phyloP scores from a whole-genome alignment of 129 eudicot species.

The Centella asiatica region DNA sequence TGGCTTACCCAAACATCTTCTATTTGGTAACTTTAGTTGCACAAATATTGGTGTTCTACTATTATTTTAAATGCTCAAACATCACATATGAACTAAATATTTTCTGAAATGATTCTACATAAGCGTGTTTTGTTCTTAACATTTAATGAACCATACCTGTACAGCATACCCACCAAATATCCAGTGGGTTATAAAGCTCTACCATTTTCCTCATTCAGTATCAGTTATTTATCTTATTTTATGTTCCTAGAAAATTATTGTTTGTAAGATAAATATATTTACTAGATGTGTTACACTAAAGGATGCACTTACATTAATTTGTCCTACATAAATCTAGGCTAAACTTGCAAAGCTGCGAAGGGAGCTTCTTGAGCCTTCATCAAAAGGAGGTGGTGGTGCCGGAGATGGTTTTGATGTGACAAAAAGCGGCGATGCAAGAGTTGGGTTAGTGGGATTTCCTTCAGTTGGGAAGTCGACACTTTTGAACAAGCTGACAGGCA shows the following conservation, averaged over 20 bases:
- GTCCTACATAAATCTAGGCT: slow-evolving; percentile 42
- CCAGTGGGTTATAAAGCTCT: no score
- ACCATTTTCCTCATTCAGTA: neutral
- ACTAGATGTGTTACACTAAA: neutral
- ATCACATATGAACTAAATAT: no score
- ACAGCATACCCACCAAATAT: no score
- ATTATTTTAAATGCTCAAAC: no score
- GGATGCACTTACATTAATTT: slow-evolving; percentile 7
- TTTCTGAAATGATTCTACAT: no score
- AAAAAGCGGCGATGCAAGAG: slow-evolving; percentile 98
- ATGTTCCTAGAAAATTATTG: neutral
- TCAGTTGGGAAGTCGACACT: slow-evolving; percentile 99
- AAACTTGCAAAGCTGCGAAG: slow-evolving; percentile 93
- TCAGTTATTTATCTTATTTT: neutral
- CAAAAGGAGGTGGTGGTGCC: slow-evolving; percentile 98
- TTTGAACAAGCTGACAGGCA: slow-evolving; percentile 83
- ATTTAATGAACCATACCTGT: no score
- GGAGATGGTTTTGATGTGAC: slow-evolving; percentile 99
- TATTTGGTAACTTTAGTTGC: no score
- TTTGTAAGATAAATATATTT: neutral
- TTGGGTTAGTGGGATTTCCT: slow-evolving; percentile 96
- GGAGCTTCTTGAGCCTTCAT: slow-evolving; percentile 77
- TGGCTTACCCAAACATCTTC: no score
- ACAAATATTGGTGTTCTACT: no score
- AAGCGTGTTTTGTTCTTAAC: no score